A percentile compares a stretch with the other conserved stretches of the same genome.
phyloP scores from a whole-genome alignment of 805 yeast species.

The Wickerhamomyces silvicola region DNA sequence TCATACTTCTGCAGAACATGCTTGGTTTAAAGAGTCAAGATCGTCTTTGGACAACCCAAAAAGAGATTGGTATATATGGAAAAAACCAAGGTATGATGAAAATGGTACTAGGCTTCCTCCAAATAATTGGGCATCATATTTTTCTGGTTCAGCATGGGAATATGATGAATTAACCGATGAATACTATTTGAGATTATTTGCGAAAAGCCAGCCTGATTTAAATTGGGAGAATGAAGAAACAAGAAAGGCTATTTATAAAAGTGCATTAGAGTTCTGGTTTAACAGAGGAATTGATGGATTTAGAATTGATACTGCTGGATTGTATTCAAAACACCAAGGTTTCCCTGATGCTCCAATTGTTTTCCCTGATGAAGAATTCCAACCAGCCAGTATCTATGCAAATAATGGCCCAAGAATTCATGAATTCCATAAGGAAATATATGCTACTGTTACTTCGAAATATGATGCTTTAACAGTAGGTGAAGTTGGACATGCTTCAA shows the following conservation, averaged over 20 bases:
- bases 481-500: slow-evolving; percentile 40
- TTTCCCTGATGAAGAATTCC: slow-evolving; percentile 34
- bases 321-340: slow-evolving; percentile 41
- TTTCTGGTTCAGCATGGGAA: slow-evolving; percentile 52
- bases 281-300: slow-evolving; percentile 53
- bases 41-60: slow-evolving; percentile 45
- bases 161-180: slow-evolving; percentile 49
- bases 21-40: slow-evolving; percentile 52
- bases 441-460: slow-evolving; percentile 32
- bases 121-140: slow-evolving; percentile 48
- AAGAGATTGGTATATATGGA: slow-evolving; percentile 61
- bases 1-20: slow-evolving; percentile 50
- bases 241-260: slow-evolving; percentile 32
- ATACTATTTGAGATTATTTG: slow-evolving; percentile 49
- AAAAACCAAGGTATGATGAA: slow-evolving; percentile 39
- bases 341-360: slow-evolving; percentile 44
- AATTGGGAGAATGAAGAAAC: slow-evolving; percentile 47
- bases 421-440: slow-evolving; percentile 51
- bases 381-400: slow-evolving; percentile 29
- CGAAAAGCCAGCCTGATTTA: slow-evolving; percentile 50
- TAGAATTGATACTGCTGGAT: slow-evolving; percentile 49
- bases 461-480: slow-evolving; percentile 54
- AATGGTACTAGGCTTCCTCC: slow-evolving; percentile 49
- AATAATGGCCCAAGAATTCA: slow-evolving; percentile 51
- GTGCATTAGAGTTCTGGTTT: slow-evolving; percentile 47